Evolutionary conservation across 1,139 yeast species (phyloP).

Genomic region (Magnusiomyces suaveolens): DNA sequence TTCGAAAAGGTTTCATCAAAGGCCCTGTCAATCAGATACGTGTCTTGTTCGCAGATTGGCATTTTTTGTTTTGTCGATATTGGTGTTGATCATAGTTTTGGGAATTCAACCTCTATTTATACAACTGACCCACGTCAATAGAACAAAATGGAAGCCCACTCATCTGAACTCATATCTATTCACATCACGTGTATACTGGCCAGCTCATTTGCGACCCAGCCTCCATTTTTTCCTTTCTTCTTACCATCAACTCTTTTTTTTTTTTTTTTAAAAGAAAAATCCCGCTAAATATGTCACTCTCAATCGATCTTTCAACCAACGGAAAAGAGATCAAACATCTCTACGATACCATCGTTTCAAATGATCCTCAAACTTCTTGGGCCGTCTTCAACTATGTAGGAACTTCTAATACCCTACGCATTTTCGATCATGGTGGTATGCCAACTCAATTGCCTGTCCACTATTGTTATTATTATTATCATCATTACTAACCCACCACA

Average conservation of each 20-base stretch:
- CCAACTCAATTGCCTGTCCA: background rate
- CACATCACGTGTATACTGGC: background rate
- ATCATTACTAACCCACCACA: constrained; percentile 6
- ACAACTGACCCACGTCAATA: too few relatives aligned
- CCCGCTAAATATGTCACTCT: constrained; percentile 25
- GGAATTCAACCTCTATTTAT: too few relatives aligned
- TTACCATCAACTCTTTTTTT: background rate
- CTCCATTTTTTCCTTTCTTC: background rate
- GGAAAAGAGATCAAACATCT: constrained; percentile 33
- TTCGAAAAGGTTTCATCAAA: constrained; percentile 7
- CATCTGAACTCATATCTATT: too few relatives aligned
- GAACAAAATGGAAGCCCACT: too few relatives aligned
- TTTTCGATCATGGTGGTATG: constrained; percentile 29
- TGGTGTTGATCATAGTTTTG: too few relatives aligned
- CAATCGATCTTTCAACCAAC: constrained; percentile 31
- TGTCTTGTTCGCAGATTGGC: constrained; percentile 12
- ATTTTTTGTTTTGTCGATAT: background rate
- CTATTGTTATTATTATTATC: background rate
- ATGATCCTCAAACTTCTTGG: constrained; percentile 36
- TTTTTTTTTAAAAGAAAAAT: background rate
- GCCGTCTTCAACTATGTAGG: constrained; percentile 37
- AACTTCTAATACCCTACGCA: constrained; percentile 29
- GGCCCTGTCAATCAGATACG: constrained; percentile 6
- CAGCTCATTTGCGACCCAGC: background rate
- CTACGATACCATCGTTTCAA: constrained; percentile 36